These are phyloP conservation scores for Sporothrix phasma DNA, from an alignment of 2,329 filamentous ascomycete genomes.

Conservation along the genomic window DNA sequence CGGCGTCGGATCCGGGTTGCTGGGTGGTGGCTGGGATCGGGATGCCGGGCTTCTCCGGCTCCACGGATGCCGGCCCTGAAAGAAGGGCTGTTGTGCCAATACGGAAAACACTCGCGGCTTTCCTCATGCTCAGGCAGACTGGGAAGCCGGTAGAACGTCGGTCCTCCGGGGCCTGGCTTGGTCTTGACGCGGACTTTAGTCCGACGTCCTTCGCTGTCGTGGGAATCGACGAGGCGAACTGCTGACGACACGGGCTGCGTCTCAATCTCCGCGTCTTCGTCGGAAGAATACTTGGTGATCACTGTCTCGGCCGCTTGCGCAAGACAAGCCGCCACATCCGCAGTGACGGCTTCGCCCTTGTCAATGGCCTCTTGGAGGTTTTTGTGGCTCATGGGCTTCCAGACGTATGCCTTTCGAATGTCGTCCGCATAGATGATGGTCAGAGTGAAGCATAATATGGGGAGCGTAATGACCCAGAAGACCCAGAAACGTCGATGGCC, in stretches of 20 bases:
- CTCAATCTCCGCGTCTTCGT: constrained; percentile 8
- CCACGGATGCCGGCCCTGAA: neutral
- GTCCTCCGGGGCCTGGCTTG: neutral
- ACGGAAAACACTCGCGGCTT: neutral
- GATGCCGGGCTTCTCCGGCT: neutral
- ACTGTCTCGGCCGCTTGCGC: neutral
- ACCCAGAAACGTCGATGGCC: constrained; percentile 36
- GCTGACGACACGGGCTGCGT: neutral
- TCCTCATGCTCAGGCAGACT: neutral
- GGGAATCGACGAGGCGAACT: neutral
- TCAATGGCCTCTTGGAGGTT: constrained; percentile 17
- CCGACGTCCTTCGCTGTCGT: neutral
- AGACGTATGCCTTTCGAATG: constrained; percentile 36
- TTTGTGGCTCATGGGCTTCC: constrained; percentile 21
- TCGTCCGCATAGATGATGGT: constrained; percentile 40
- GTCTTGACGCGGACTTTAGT: neutral
- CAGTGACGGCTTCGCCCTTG: neutral
- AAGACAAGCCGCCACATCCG: neutral
- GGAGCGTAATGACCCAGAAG: constrained; percentile 36
- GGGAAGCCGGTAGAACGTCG: constrained; percentile 3
- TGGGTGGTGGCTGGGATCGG: neutral
- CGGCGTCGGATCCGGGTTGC: neutral
- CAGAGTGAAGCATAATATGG: constrained; percentile 31
- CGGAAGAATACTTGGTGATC: neutral
- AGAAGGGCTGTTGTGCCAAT: neutral